A percentile compares a stretch with the other conserved stretches of the same genome.
Conservation (phyloP, 257 asterid genomes). For the Avicennia marina region DNA sequence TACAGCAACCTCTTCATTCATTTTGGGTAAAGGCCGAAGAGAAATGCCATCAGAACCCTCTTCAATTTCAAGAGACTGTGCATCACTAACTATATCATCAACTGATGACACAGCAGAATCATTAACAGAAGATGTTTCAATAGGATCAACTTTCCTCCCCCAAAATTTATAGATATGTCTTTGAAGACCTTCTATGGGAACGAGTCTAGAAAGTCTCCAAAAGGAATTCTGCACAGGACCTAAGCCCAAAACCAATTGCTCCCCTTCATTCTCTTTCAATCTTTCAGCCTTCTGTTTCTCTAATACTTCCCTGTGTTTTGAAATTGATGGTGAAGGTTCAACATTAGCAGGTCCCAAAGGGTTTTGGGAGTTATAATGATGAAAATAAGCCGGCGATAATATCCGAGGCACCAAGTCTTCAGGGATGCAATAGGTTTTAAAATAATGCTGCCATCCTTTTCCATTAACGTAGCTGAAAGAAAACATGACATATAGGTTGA, state of each 20-base stretch:
- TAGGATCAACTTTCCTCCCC: constrained; percentile 48
- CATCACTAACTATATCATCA: constrained; percentile 55
- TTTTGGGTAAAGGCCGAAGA: constrained; percentile 69
- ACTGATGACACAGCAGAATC: constrained; percentile 53
- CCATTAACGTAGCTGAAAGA: constrained; percentile 77
- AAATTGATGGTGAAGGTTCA: constrained; percentile 40
- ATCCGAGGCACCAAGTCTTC: constrained; percentile 99
- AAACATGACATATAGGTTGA: constrained; percentile 13
- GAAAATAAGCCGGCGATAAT: constrained; percentile 98
- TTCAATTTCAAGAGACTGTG: constrained; percentile 94
- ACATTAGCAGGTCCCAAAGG: constrained; percentile 29
- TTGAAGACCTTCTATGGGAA: constrained; percentile 80
- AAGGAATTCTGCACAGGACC: constrained; percentile 95
- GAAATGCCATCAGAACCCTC: constrained; percentile 97
- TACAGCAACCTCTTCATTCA: constrained; percentile 45
- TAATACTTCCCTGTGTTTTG: constrained; percentile 40
- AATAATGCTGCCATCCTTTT: constrained; percentile 87
- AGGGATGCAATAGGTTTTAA: constrained; percentile 95
- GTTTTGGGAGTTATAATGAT: constrained; percentile 72
- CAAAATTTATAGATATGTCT: constrained; percentile 52
- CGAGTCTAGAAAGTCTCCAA: constrained; percentile 98
- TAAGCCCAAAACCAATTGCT: constrained; percentile 88
- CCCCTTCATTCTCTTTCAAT: constrained; percentile 65
- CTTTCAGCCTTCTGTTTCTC: constrained; percentile 55
- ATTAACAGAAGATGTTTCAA: constrained; percentile 37